These are phyloP conservation scores for Aureobasidium vineae DNA, from an alignment of 2,329 filamentous ascomycete genomes.

Conservation along the genomic window DNA sequence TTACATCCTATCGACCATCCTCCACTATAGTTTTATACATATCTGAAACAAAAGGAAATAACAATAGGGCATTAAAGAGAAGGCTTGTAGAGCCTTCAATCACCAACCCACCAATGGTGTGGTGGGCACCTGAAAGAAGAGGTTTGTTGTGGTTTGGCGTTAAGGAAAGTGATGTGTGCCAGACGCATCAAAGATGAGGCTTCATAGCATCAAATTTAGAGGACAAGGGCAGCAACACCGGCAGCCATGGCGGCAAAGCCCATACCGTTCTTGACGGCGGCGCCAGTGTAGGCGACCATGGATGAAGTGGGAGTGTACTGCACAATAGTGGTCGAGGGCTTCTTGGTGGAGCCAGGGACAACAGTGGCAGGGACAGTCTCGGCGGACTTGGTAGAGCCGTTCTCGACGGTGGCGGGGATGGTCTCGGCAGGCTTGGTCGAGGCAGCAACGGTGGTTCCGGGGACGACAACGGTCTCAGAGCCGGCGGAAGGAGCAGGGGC, in stretches of 20 bases:
- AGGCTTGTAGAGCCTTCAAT: too few relatives aligned
- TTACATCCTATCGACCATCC: too few relatives aligned
- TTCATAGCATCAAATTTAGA: not conserved
- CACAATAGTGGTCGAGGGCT: not conserved
- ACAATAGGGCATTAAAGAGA: too few relatives aligned
- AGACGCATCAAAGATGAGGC: constrained; percentile 7
- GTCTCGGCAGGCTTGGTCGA: constrained; percentile 5
- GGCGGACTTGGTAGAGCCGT: not conserved
- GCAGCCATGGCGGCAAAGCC: constrained; percentile 19
- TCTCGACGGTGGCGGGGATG: not conserved
- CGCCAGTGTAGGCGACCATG: constrained; percentile 18
- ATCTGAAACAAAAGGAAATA: too few relatives aligned
- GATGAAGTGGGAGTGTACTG: constrained; percentile 8
- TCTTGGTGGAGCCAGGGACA: not conserved
- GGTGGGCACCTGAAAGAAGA: not conserved
- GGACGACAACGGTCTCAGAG: not conserved
- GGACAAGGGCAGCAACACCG: constrained; percentile 22
- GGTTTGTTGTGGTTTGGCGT: not conserved
- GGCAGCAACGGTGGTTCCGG: not conserved
- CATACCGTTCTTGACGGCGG: constrained; percentile 25
- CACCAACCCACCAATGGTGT: too few relatives aligned
- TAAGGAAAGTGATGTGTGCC: constrained; percentile 17
- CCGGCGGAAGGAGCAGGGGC: not conserved
- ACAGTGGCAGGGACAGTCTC: not conserved
- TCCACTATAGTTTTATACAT: too few relatives aligned